These are phyloP conservation scores for Pseudomicrostroma phylloplanum DNA, from an alignment of 1,284 basidiomycete genomes.

Conservation along the genomic window DNA sequence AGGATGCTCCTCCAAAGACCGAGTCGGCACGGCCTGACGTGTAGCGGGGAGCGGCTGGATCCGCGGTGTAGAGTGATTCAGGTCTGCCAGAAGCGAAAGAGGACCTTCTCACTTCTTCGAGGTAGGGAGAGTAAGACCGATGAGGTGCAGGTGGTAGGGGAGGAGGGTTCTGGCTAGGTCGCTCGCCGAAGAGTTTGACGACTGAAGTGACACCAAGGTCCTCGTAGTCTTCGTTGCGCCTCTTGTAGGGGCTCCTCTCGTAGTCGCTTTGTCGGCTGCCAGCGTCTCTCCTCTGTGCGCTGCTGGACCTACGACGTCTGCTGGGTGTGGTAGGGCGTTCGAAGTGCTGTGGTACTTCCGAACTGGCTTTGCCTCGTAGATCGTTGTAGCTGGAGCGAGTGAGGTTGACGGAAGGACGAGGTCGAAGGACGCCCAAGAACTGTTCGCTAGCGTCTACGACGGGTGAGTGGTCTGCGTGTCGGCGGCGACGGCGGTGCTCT, in stretches of 20 bases:
- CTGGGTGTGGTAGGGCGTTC: background rate
- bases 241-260: background rate
- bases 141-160: background rate
- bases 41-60: no score
- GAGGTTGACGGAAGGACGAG: background rate
- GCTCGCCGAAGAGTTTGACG: background rate
- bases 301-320: background rate
- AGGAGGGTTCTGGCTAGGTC: background rate
- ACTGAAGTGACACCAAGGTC: background rate
- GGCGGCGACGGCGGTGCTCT: no score
- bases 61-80: no score
- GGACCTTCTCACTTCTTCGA: no score
- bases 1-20: no score
- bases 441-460: slow-evolving; percentile 3
- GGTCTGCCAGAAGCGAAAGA: no score
- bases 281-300: background rate
- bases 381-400: slow-evolving; percentile 8
- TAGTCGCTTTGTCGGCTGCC: background rate
- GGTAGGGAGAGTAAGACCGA: background rate
- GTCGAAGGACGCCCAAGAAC: background rate
- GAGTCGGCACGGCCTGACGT: no score
- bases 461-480: background rate
- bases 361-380: background rate
- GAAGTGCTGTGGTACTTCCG: background rate
- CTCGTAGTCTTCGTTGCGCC: background rate